Conservation (phyloP, 116 monocot genomes). For the Trichopus zeylanicus region DNA sequence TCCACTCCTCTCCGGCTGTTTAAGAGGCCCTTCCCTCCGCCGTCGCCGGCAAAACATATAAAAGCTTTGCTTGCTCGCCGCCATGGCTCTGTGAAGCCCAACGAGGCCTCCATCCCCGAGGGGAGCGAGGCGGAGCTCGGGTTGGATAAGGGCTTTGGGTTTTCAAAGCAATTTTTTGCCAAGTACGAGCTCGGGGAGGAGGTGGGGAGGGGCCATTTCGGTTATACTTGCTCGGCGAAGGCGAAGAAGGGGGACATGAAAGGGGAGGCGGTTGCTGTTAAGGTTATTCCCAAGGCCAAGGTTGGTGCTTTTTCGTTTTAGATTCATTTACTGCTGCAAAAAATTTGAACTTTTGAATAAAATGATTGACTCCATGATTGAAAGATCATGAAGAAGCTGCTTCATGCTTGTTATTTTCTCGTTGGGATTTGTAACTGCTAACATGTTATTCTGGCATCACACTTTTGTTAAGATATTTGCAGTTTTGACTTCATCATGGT, state of each 20-base stretch:
- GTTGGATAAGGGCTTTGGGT: constrained; percentile 76
- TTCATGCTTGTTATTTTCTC: too few species aligned
- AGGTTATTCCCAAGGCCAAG: constrained; percentile 91
- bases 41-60: too few species aligned
- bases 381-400: too few species aligned
- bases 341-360: too few species aligned
- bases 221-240: constrained; percentile 67
- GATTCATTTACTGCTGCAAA: too few species aligned
- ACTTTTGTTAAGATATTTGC: too few species aligned
- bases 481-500: too few species aligned
- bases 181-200: constrained; percentile 83
- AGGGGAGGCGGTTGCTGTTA: constrained; percentile 75
- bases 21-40: too few species aligned
- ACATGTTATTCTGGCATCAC: constrained; percentile 1
- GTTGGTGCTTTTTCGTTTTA: constrained; percentile 28
- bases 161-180: constrained; percentile 55
- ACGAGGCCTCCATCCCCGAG: constrained; percentile 71
- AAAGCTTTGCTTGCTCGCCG: constrained; percentile 71
- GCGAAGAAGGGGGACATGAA: constrained; percentile 86
- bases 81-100: constrained; percentile 74
- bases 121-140: constrained; percentile 47
- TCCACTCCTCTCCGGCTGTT: too few species aligned
- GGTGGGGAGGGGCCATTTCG: constrained; percentile 98
- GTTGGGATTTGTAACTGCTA: background rate
- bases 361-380: too few species aligned